These are phyloP conservation scores for Alternaria tenuissima DNA, from an alignment of 2,329 filamentous ascomycete genomes.

Conservation along the genomic window DNA sequence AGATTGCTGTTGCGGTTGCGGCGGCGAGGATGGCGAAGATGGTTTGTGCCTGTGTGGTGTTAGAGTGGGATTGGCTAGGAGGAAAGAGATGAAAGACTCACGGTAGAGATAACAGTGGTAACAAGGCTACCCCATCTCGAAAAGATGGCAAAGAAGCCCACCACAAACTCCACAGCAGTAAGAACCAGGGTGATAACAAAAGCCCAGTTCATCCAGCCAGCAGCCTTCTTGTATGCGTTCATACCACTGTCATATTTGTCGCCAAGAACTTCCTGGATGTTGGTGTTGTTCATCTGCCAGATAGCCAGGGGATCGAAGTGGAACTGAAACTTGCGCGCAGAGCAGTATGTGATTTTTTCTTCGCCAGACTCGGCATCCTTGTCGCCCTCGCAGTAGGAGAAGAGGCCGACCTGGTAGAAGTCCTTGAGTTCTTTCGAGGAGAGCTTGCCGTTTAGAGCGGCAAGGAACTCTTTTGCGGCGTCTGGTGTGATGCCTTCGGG, in stretches of 20 bases:
- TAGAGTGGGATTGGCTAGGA: slow-evolving; percentile 38
- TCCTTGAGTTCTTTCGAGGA: slow-evolving; percentile 66
- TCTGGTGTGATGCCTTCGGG: slow-evolving; percentile 43
- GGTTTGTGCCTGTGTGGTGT: slow-evolving; percentile 54
- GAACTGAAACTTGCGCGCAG: slow-evolving; percentile 76
- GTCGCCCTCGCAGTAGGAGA: slow-evolving; percentile 81
- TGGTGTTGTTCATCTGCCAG: slow-evolving; percentile 67
- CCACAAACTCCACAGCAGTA: slow-evolving; percentile 74
- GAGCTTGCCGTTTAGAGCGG: slow-evolving; percentile 51
- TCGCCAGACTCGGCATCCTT: slow-evolving; percentile 60
- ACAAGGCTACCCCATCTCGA: slow-evolving; percentile 81
- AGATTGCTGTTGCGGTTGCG: slow-evolving; percentile 76
- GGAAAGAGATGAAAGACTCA: slow-evolving; percentile 57
- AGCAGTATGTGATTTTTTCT: slow-evolving; percentile 68
- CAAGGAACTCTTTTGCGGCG: slow-evolving; percentile 45
- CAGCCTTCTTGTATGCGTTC: slow-evolving; percentile 75
- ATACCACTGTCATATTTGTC: slow-evolving; percentile 71
- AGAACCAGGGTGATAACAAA: slow-evolving; percentile 77
- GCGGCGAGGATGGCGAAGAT: slow-evolving; percentile 72
- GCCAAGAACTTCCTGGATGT: slow-evolving; percentile 65
- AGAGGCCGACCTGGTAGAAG: slow-evolving; percentile 82
- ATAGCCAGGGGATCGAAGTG: slow-evolving; percentile 75
- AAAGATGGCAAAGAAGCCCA: slow-evolving; percentile 85
- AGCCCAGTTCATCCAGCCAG: slow-evolving; percentile 83
- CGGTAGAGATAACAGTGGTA: slow-evolving; percentile 76